These are phyloP conservation scores for Fusarium dlaminii DNA, from an alignment of 2,329 filamentous ascomycete genomes.

Conservation along the genomic window DNA sequence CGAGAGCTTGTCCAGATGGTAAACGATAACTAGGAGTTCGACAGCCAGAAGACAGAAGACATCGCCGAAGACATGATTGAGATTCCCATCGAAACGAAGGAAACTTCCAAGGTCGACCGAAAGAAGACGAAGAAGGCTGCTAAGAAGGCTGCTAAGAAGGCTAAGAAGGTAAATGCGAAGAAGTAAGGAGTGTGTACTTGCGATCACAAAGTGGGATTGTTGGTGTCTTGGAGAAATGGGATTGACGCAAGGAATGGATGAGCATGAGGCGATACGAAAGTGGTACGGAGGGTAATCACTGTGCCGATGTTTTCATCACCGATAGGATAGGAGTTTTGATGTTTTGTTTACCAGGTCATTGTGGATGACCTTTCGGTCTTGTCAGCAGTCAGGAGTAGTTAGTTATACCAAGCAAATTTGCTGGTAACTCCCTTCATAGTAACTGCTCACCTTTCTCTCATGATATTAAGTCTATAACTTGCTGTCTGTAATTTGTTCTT, in stretches of 20 bases:
- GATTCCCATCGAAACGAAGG: neutral
- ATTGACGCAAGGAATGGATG: too few relatives aligned
- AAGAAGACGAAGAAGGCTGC: neutral
- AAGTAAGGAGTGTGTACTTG: neutral
- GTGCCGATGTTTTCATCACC: neutral
- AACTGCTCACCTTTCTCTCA: too few relatives aligned
- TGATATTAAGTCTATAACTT: too few relatives aligned
- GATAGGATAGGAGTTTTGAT: neutral
- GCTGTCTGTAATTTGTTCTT: too few relatives aligned
- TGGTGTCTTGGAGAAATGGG: too few relatives aligned
- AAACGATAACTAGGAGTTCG: neutral
- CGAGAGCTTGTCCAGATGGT: neutral
- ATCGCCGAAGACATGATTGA: neutral
- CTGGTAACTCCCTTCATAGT: too few relatives aligned
- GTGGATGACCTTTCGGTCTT: too few relatives aligned
- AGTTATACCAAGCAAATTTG: neutral
- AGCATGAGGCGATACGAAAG: neutral
- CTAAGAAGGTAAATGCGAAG: neutral
- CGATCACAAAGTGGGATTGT: fast-evolving
- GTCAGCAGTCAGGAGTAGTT: neutral
- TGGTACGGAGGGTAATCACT: neutral
- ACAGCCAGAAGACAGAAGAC: neutral
- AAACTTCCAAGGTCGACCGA: neutral
- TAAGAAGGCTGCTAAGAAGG: neutral
- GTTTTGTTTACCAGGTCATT: neutral